phyloP scores from a whole-genome alignment of 2,329 filamentous ascomycete genomes.

The Fusarium sp. region DNA sequence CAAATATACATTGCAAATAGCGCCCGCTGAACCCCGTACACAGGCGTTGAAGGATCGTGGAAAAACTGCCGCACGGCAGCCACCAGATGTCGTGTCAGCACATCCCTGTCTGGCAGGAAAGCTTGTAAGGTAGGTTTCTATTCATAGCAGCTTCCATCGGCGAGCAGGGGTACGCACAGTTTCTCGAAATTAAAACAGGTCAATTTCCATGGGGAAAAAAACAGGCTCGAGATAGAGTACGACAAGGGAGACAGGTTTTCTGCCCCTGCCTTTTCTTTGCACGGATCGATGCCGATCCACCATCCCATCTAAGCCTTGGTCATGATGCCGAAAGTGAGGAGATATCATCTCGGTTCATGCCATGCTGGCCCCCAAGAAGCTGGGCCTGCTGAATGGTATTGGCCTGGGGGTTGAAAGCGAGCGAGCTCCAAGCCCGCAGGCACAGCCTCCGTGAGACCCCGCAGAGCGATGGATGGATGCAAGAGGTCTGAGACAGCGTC shows the following conservation, averaged over 20 bases:
- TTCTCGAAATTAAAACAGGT: not conserved
- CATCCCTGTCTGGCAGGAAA: constrained; percentile 27
- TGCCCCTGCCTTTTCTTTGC: not conserved
- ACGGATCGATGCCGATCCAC: not conserved
- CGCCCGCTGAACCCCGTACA: not conserved
- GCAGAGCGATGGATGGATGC: not conserved
- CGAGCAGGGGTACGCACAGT: constrained; percentile 15
- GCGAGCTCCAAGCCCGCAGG: constrained; percentile 2
- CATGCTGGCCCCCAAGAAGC: not conserved
- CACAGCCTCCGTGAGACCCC: constrained; percentile 19
- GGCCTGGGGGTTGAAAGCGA: not conserved
- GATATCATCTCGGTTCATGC: not conserved
- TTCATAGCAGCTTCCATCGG: constrained; percentile 19
- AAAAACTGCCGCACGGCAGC: constrained; percentile 1
- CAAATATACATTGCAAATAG: not conserved
- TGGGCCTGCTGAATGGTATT: not conserved
- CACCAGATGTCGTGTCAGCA: constrained; percentile 11
- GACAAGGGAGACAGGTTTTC: not conserved
- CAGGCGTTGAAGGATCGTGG: not conserved
- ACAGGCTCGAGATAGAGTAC: not conserved
- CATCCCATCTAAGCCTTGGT: not conserved
- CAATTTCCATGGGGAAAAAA: not conserved
- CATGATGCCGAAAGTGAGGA: not conserved
- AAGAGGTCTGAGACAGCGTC: not conserved
- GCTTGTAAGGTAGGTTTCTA: constrained; percentile 23